These are phyloP conservation scores for Magnolia kwangsiensis DNA, from an alignment of 164 flowering plant genomes.

Conservation along the genomic window DNA sequence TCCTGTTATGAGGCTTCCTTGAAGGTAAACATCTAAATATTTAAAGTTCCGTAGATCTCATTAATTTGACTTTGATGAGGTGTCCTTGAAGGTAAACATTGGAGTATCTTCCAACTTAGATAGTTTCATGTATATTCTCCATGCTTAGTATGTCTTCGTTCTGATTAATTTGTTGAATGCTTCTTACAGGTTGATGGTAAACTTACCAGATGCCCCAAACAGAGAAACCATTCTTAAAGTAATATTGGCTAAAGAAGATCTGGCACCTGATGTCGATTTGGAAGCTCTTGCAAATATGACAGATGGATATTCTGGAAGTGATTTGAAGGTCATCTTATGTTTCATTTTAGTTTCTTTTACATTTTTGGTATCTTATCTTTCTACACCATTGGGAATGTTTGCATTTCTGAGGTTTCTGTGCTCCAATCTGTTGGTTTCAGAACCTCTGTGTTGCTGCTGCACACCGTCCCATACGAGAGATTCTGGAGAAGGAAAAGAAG, in stretches of 20 bases:
- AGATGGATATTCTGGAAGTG: slow-evolving; percentile 99
- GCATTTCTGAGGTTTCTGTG: slow-evolving; percentile 8
- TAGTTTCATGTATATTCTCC: neutral
- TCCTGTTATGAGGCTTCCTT: too few species aligned
- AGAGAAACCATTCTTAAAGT: slow-evolving; percentile 79
- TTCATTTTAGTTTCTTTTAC: neutral
- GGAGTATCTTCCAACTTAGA: too few species aligned
- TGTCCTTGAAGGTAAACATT: too few species aligned
- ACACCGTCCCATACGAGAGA: slow-evolving; percentile 68
- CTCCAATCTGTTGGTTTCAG: slow-evolving; percentile 33
- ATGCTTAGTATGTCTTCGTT: neutral
- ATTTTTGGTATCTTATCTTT: neutral
- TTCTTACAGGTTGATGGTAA: slow-evolving; percentile 82
- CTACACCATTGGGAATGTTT: neutral
- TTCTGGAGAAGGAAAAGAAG: slow-evolving; percentile 76
- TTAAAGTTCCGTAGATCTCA: too few species aligned
- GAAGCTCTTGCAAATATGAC: slow-evolving; percentile 81
- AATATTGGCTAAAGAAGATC: slow-evolving; percentile 80
- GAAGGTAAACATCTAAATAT: too few species aligned
- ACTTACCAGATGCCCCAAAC: slow-evolving; percentile 84
- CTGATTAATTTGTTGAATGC: slow-evolving; percentile 6
- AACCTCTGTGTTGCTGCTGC: slow-evolving; percentile 82
- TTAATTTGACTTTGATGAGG: too few species aligned
- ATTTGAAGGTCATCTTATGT: slow-evolving; percentile 59
- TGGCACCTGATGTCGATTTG: slow-evolving; percentile 69